Conservation (phyloP, 2,329 filamentous ascomycete species). For the Penicillium sp. region DNA sequence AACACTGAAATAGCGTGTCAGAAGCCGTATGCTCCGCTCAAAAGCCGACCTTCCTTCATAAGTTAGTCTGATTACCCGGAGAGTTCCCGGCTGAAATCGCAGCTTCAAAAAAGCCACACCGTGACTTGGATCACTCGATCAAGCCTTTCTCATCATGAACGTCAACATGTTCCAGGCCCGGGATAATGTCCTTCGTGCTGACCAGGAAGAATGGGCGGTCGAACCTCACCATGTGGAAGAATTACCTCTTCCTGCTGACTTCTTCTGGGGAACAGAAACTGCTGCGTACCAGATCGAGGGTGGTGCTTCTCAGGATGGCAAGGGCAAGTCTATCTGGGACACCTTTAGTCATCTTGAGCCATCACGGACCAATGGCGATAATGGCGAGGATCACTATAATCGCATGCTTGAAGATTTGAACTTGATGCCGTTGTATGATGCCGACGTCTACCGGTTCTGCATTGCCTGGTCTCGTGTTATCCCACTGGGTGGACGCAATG, state of each 20-base stretch:
- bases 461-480: conserved; percentile 13
- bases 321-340: neutral
- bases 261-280: conserved; percentile 11
- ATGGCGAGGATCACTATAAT: neutral
- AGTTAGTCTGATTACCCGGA: neutral
- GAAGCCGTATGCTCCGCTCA: neutral
- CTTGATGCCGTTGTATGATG: neutral
- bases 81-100: neutral
- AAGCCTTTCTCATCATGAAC: neutral
- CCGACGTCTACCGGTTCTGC: conserved; percentile 7
- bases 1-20: neutral
- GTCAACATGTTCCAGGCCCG: neutral
- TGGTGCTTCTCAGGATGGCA: conserved; percentile 3
- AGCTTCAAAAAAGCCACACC: neutral
- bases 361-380: neutral
- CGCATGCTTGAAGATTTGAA: neutral
- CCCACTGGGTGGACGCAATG: conserved; percentile 5
- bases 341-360: neutral
- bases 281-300: conserved; percentile 13
- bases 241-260: conserved; percentile 2
- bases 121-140: neutral
- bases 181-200: neutral
- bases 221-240: neutral
- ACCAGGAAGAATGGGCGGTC: neutral
- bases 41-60: neutral